Conservation (phyloP, 345 rosid species). For the Kandelia obovata region DNA sequence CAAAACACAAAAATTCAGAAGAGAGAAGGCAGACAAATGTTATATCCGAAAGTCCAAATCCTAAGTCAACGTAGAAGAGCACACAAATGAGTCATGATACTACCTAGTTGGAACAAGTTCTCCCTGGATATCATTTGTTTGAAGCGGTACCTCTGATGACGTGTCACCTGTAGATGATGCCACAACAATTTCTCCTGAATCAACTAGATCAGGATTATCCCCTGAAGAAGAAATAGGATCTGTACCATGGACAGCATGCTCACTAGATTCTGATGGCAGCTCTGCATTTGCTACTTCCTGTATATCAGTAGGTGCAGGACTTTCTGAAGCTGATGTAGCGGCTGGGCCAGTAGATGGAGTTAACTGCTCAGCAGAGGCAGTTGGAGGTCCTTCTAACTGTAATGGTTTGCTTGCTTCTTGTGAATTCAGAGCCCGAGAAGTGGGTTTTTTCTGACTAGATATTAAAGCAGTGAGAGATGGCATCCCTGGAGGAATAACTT, state of each 20-base stretch:
- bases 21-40: too few relatives aligned
- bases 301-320: neutral
- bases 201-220: conserved; percentile 30
- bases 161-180: conserved; percentile 18
- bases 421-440: conserved; percentile 36
- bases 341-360: conserved; percentile 19
- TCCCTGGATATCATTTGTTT: conserved; percentile 30
- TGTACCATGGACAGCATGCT: conserved; percentile 39
- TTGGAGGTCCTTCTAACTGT: conserved; percentile 57
- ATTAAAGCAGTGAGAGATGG: conserved; percentile 73
- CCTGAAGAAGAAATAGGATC: conserved; percentile 25
- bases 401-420: conserved; percentile 61
- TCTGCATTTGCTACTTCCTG: conserved; percentile 23
- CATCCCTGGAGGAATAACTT: conserved; percentile 94
- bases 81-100: neutral
- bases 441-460: conserved; percentile 64
- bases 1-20: too few relatives aligned
- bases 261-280: conserved; percentile 30
- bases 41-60: too few relatives aligned
- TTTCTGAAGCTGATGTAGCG: conserved; percentile 17
- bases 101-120: conserved; percentile 10
- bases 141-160: conserved; percentile 15
- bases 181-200: conserved; percentile 26
- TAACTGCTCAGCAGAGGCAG: conserved; percentile 28
- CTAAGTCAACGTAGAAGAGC: neutral